A percentile compares a stretch with the other conserved stretches of the same genome.
These are phyloP conservation scores for Epichloe bromicola DNA, from an alignment of 2,329 filamentous ascomycete genomes.

Conservation along the genomic window DNA sequence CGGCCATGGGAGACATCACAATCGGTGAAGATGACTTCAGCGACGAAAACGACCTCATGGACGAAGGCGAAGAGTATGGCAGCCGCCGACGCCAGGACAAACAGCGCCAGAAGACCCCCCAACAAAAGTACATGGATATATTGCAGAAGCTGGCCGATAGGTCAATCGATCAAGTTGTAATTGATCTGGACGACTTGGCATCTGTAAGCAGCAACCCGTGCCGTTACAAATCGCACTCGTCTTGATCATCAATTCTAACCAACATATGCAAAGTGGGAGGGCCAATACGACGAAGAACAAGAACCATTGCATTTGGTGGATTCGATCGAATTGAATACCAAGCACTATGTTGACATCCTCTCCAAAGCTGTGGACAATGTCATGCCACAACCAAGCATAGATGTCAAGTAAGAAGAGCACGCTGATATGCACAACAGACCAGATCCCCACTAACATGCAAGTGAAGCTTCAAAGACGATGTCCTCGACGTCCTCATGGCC, in stretches of 20 bases:
- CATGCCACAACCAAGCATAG: conserved; percentile 64
- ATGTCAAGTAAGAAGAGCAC: conserved; percentile 50
- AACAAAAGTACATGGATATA: conserved; percentile 77
- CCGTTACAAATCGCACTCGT: neutral
- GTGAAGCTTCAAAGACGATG: conserved; percentile 83
- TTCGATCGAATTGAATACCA: conserved; percentile 80
- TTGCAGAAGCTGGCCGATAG: conserved; percentile 81
- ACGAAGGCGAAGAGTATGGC: conserved; percentile 55
- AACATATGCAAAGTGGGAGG: conserved; percentile 54
- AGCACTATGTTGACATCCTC: conserved; percentile 88
- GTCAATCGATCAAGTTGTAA: conserved; percentile 59
- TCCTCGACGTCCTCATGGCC: conserved; percentile 91
- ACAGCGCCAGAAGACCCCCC: conserved; percentile 41
- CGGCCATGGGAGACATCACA: conserved; percentile 72
- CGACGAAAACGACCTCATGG: conserved; percentile 90
- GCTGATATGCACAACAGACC: neutral
- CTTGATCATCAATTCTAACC: neutral
- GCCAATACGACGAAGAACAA: conserved; percentile 51
- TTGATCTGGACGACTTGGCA: conserved; percentile 81
- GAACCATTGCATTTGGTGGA: conserved; percentile 57
- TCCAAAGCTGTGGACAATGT: conserved; percentile 78
- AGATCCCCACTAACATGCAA: neutral
- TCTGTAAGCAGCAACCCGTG: conserved; percentile 36
- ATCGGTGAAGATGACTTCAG: conserved; percentile 78
- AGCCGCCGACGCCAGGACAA: conserved; percentile 36